Conservation (phyloP, 1,284 basidiomycete genomes). For the Fistulinella staudtii region DNA sequence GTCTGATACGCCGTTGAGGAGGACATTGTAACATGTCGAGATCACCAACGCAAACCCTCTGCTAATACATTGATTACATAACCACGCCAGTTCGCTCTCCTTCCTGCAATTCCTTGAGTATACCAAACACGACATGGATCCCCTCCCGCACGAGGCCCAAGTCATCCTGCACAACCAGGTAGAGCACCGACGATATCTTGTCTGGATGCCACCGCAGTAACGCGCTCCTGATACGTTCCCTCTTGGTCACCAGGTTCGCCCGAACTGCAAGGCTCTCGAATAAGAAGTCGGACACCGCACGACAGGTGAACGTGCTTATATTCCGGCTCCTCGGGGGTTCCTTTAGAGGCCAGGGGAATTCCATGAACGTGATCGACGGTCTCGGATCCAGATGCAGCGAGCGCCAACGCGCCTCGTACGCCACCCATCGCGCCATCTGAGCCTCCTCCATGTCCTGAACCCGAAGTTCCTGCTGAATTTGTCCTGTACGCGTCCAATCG, state of each 20-base stretch:
- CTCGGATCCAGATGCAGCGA: conserved; percentile 24
- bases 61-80: too few relatives aligned
- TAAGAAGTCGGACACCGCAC: conserved; percentile 51
- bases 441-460: conserved; percentile 21
- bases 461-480: conserved; percentile 24
- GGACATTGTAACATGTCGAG: conserved; percentile 23
- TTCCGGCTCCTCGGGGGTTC: conserved; percentile 24
- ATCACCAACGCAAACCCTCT: not conserved
- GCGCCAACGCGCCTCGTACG: conserved; percentile 49
- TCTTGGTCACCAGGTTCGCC: conserved; percentile 39
- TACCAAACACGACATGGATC: conserved; percentile 27
- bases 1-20: conserved; percentile 65
- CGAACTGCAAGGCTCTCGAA: conserved; percentile 44
- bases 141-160: conserved; percentile 44
- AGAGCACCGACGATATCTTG: conserved; percentile 52
- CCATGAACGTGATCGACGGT: conserved; percentile 34
- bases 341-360: conserved; percentile 60
- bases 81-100: conserved; percentile 18
- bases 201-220: conserved; percentile 74
- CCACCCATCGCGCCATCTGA: conserved; percentile 39
- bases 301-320: conserved; percentile 37
- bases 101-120: conserved; percentile 29
- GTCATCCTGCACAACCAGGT: conserved; percentile 50
- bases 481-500: conserved; percentile 45
- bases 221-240: conserved; percentile 54